Base-by-base conservation (phyloP, 2,329 filamentous ascomycete genomes). In the Fusarium chaquense region DNA sequence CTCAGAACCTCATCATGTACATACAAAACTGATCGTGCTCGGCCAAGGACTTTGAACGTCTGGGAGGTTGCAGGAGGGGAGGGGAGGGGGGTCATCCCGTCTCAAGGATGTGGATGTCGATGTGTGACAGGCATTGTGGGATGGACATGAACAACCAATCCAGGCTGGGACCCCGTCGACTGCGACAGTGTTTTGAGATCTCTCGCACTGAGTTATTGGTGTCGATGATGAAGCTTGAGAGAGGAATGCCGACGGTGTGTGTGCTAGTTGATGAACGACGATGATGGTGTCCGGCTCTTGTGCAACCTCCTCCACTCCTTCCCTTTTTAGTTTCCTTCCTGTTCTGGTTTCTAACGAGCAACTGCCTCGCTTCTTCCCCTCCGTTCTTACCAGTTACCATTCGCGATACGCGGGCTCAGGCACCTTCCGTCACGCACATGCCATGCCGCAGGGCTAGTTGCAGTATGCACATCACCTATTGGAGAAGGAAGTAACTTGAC, bases 391-490 rank as follows among this genome's bases (percentile, higher is more conserved):
- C 68, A 71, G 55, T 71, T 63, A 69, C 36, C 30, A 44, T 69
- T 69, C 64, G 50, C 56, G 44, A 71, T 71, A 71, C 55, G 67
- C 67, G 67, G 68, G 55, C 22, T 58, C 57, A 69, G 66, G 59
- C 59, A 67, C 58, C 47, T 70, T 50, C 45, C 56, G 59, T 64
- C 54, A 65, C 61, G 62, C 46, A 65, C 60, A 65, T 59, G 46
- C 61, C 61, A 59, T 69, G 64, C 49, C 59, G 64, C 68, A 61
- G 56, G 68, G 68, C 67, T 71, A 41, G 60, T 69, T 64, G 64
- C 68, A 71, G 68, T 26, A 71, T 71, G 68, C 68, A 71, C 43
- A 57, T 71, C 55, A 65, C 67, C 67, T 46, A 41, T 71, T 70
- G 45, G 57, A 70, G 67, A 69, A 70, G 24, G 35, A 36, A 32